Conservation (phyloP, 2,329 filamentous ascomycete species). For the Trichoderma polysporum region DNA sequence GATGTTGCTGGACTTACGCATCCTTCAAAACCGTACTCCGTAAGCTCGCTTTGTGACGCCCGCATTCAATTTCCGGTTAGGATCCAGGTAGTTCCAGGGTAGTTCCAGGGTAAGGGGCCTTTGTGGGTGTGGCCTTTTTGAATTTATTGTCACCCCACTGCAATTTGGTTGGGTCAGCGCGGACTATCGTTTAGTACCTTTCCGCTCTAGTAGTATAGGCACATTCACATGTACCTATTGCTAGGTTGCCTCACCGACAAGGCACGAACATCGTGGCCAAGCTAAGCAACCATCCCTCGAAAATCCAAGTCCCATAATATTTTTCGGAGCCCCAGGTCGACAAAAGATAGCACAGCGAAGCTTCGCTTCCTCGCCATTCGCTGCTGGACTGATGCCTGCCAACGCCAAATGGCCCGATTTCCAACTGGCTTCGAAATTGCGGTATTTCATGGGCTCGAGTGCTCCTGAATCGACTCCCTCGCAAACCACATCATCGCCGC, state of each 20-base stretch:
- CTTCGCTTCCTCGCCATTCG: constrained; percentile 8
- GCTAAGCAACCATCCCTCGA: constrained; percentile 12
- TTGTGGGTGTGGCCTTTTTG: neutral
- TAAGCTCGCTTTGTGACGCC: neutral
- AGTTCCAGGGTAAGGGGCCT: neutral
- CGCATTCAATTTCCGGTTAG: neutral
- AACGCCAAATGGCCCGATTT: constrained; percentile 37
- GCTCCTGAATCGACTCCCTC: constrained; percentile 27
- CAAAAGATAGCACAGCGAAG: neutral
- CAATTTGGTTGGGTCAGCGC: neutral
- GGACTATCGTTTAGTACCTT: neutral
- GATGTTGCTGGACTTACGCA: neutral
- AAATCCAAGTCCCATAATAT: constrained; percentile 18
- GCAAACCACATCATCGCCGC: constrained; percentile 22
- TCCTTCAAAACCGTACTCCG: neutral
- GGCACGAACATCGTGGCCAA: constrained; percentile 10
- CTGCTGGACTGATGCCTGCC: constrained; percentile 30
- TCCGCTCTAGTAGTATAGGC: too few species aligned
- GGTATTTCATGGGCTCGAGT: constrained; percentile 32
- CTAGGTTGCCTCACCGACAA: constrained; percentile 17
- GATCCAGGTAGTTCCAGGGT: neutral
- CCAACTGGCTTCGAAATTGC: constrained; percentile 34
- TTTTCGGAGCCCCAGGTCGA: neutral
- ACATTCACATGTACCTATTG: neutral
- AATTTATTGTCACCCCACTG: neutral